A percentile compares a stretch with the other conserved stretches of the same genome.
These are phyloP conservation scores for Bipolaris sorokiniana DNA, from an alignment of 2,329 filamentous ascomycete species.

Conservation along the genomic window DNA sequence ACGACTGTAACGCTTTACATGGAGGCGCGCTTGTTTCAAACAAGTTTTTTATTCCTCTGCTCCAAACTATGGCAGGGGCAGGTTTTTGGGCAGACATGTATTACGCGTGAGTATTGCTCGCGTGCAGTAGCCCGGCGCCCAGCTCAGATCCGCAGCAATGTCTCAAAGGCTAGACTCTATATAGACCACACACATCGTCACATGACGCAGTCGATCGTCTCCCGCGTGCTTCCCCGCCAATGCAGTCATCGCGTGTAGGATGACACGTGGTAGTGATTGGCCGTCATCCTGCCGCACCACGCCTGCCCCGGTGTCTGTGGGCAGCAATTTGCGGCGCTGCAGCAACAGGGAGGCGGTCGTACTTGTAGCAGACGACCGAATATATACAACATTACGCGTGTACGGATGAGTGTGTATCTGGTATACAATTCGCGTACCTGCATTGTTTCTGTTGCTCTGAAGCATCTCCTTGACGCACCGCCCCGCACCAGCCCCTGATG, in stretches of 20 bases:
- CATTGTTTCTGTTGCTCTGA: constrained; percentile 18
- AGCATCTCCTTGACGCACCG: constrained; percentile 22
- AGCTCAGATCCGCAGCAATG: neutral
- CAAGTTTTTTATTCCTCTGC: too few species aligned
- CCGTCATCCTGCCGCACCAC: constrained; percentile 5
- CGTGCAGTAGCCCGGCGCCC: constrained; percentile 8
- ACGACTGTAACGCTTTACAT: too few species aligned
- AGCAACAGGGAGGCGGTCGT: constrained; percentile 7
- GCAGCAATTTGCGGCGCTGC: constrained; percentile 16
- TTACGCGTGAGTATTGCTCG: constrained; percentile 1
- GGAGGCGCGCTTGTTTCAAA: too few species aligned
- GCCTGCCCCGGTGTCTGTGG: constrained; percentile 6
- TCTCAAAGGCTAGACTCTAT: constrained; percentile 6
- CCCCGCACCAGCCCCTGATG: constrained; percentile 27
- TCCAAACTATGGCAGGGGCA: too few species aligned
- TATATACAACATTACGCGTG: neutral
- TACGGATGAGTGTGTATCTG: neutral
- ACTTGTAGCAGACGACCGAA: constrained; percentile 2
- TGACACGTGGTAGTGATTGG: constrained; percentile 23
- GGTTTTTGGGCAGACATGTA: neutral
- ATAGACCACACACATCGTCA: neutral
- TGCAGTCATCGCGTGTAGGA: neutral
- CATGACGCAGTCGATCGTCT: constrained; percentile 13
- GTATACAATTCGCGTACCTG: constrained; percentile 15
- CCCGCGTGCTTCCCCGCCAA: constrained; percentile 13